Evolutionary conservation across 306 rosid genomes (phyloP).

Genomic region (barrel medic (Medicago truncatula)): MtrunA17r5.0-ANR NC_053045.1:437501-438000

Average conservation of each 20-base stretch:
- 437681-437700: constrained; percentile 25
- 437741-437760: not conserved
- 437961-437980: too few relatives aligned
- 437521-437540: constrained; percentile 12
- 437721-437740: constrained; percentile 4
- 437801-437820: not conserved
- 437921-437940: not conserved
- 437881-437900: not conserved
- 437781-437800: not conserved
- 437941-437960: too few relatives aligned
- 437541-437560: constrained; percentile 7
- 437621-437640: constrained; percentile 31
- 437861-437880: not conserved
- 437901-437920: not conserved
- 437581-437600: not conserved
- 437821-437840: not conserved
- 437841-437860: constrained; percentile 16
- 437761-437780: not conserved
- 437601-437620: not conserved
- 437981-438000: too few relatives aligned
- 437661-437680: constrained; percentile 29
- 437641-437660: constrained; percentile 45
- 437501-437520: not conserved
- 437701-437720: constrained; percentile 21
- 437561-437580: not conserved